Conservation (phyloP, 257 asterid species). For the Oldenlandia corymbosa region DNA sequence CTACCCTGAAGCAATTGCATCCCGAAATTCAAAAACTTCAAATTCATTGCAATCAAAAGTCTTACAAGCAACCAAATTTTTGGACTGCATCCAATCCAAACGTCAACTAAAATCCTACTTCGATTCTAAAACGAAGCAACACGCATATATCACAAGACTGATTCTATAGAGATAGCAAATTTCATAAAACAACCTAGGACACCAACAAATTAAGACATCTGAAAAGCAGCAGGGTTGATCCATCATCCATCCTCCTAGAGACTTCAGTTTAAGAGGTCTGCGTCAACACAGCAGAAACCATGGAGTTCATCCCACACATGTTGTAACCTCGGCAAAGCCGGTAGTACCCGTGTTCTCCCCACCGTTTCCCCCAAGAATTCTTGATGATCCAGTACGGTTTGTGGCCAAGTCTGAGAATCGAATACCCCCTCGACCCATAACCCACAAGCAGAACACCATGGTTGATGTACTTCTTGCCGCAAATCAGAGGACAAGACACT, state of each 20-base stretch:
- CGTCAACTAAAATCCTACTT: no score
- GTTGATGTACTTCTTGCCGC: conserved; percentile 49
- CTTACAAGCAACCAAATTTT: no score
- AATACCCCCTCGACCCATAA: conserved; percentile 66
- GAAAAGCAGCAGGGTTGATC: background rate
- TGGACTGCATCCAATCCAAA: no score
- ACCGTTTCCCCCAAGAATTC: conserved; percentile 79
- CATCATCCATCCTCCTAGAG: background rate
- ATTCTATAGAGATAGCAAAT: no score
- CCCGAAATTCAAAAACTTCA: no score
- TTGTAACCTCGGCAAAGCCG: conserved; percentile 61
- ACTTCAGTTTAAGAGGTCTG: conserved; percentile 21
- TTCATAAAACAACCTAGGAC: background rate
- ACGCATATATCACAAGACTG: no score
- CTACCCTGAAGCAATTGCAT: no score
- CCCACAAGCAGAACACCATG: conserved; percentile 82
- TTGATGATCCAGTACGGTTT: conserved; percentile 80
- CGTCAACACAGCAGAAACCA: conserved; percentile 73
- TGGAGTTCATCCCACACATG: conserved; percentile 75
- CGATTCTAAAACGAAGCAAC: no score
- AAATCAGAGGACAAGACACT: conserved; percentile 75
- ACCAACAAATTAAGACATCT: background rate
- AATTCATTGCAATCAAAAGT: no score
- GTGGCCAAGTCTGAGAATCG: conserved; percentile 56
- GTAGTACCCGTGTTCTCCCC: conserved; percentile 83